phyloP scores from a whole-genome alignment of 352 stramenopile genomes.

The Pythium dissotocum region DNA sequence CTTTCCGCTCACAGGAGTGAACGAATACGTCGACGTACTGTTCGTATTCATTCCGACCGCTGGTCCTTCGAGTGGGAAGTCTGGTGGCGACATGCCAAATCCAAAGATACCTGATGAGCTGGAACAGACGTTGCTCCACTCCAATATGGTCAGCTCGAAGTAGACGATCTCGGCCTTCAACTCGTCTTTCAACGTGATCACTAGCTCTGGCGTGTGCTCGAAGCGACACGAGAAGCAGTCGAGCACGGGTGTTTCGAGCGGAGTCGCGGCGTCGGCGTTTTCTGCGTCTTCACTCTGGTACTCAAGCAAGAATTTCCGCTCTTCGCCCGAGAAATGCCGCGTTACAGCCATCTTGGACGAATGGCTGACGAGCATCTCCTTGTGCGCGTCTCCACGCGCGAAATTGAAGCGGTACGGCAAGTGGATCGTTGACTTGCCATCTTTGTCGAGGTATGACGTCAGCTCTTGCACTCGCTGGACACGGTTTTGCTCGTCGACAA shows the following conservation, averaged over 20 bases:
- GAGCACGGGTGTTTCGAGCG: constrained; percentile 1
- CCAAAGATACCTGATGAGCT: constrained; percentile 32
- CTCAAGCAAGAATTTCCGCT: constrained; percentile 75
- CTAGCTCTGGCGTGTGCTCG: constrained; percentile 69
- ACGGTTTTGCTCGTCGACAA: constrained; percentile 76
- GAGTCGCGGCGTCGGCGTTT: constrained; percentile 15
- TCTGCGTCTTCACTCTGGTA: constrained; percentile 51
- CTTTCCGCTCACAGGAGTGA: constrained; percentile 67
- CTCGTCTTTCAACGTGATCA: constrained; percentile 69
- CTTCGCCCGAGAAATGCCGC: constrained; percentile 69
- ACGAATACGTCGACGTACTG: constrained; percentile 60
- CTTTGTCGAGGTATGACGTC: constrained; percentile 50
- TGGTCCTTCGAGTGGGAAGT: constrained; percentile 71
- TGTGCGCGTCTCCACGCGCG: constrained; percentile 43
- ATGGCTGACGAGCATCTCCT: constrained; percentile 82
- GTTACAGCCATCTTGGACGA: constrained; percentile 80
- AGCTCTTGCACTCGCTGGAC: constrained; percentile 50
- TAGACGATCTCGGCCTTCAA: constrained; percentile 82
- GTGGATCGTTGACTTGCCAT: constrained; percentile 47
- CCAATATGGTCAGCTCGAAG: constrained; percentile 75
- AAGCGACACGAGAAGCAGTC: constrained; percentile 72
- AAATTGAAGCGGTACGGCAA: constrained; percentile 82
- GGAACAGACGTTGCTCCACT: constrained; percentile 42
- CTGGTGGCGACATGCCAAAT: constrained; percentile 64
- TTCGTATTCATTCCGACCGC: constrained; percentile 50